Percentiles rank a stretch among this genome's conserved stretches.
These are phyloP conservation scores for Cystobasidium onofrii DNA, from an alignment of 768 basidiomycete genomes.

Conservation along the genomic window DNA sequence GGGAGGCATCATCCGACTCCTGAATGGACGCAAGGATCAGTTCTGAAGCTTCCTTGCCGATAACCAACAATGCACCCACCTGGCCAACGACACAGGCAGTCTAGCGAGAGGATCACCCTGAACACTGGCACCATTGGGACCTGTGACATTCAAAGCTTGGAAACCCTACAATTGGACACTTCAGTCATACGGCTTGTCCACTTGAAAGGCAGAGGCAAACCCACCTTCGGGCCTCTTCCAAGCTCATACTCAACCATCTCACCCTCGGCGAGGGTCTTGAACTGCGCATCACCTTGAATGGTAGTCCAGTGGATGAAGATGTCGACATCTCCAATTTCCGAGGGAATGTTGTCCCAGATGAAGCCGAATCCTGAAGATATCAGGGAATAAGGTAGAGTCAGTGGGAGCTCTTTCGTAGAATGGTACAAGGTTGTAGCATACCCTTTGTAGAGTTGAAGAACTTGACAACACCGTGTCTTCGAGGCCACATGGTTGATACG, in stretches of 20 bases:
- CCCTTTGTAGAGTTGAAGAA: slow-evolving; percentile 31
- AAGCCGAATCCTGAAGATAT: slow-evolving; percentile 13
- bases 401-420: background rate
- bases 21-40: no score
- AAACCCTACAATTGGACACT: background rate
- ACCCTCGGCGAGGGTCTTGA: slow-evolving; percentile 29
- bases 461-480: slow-evolving; percentile 27
- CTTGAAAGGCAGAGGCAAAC: background rate
- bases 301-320: slow-evolving; percentile 31
- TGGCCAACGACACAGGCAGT: slow-evolving; percentile 10
- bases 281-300: slow-evolving; percentile 22
- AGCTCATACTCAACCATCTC: slow-evolving; percentile 31
- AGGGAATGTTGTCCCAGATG: slow-evolving; percentile 25
- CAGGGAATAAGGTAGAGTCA: background rate
- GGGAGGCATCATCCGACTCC: slow-evolving; percentile 9
- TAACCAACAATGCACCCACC: no score
- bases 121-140: slow-evolving; percentile 12
- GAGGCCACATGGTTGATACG: slow-evolving; percentile 8
- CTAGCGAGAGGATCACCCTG: slow-evolving; percentile 26
- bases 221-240: slow-evolving; percentile 23
- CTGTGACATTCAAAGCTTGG: slow-evolving; percentile 29
- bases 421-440: background rate
- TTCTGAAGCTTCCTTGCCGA: no score
- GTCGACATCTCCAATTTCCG: slow-evolving; percentile 29
- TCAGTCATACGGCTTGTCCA: background rate